Evolutionary conservation across 768 basidiomycete species (phyloP), one percentile per base, ranked within the genome.

Genomic region (Collybiopsis confluens): DNA sequence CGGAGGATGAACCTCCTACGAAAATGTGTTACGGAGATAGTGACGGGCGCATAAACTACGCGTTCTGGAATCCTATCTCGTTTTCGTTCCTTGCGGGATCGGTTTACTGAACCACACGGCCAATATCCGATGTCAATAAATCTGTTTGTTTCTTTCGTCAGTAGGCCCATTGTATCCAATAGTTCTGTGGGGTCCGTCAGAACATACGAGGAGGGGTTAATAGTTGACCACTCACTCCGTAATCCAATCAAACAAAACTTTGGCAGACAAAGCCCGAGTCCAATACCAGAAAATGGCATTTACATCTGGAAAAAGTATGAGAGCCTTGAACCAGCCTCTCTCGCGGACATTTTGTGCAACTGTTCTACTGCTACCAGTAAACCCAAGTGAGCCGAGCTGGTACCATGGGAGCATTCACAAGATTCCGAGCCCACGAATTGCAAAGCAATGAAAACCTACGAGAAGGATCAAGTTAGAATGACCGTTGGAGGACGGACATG

Each of bases 181-280:
- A 70, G 61, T 45, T 66, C 66, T 70, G 18, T 16, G 15, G 24
- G 42, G 21, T n/a, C 4, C 16, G 30, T 4, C 16, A 35, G 13
- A 35, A 18, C 23, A 7, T 15, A 6, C 1, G 20, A 27, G n/a
- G 6, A 23, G n/a, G 15, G n/a, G n/a, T n/a, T n/a, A n/a, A n/a
- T n/a, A n/a, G n/a, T n/a, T n/a, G 15, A 20, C 11, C 54, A 57
- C 50, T 5, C 41, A 41, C 50, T 33, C 46, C 6, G 37, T 45
- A 18, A 49, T 24, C 11, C 80, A 72, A 40, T 71, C 70, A 6
- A 81, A 54, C 1, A 78, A 78, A 2, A 81, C 78, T 60, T 75
- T 75, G 52, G 71, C 74, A 63, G 56, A 52, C 9, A 55, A 20
- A n/a, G 23, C 33, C 13, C 26, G n/a, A 18, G 41, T 54, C 43